A percentile compares a stretch with the other conserved stretches of the same genome.
phyloP scores from a whole-genome alignment of 1,284 basidiomycete species.

The Melampsora americana region DNA sequence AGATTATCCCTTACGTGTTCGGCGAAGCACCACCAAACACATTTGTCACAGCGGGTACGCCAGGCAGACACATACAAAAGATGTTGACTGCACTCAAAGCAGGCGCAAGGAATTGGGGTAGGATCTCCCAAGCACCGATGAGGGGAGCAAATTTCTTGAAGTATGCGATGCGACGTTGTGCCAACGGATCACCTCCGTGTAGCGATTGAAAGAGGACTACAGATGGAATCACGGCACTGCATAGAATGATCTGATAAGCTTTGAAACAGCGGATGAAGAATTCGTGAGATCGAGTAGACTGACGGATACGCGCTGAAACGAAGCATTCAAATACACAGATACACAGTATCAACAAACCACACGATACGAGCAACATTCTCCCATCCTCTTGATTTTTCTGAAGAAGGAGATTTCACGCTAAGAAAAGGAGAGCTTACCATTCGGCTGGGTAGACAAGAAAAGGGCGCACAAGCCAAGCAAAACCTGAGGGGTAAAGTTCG shows the following conservation, averaged over 20 bases:
- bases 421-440: constrained; percentile 24
- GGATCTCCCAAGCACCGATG: constrained; percentile 41
- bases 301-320: background rate
- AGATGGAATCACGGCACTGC: constrained; percentile 41
- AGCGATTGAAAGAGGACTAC: constrained; percentile 44
- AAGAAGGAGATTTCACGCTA: no score
- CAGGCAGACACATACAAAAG: constrained; percentile 41
- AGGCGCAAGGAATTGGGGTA: constrained; percentile 43
- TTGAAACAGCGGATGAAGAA: background rate
- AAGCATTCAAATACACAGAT: background rate
- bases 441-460: constrained; percentile 29
- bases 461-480: constrained; percentile 41
- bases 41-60: constrained; percentile 24
- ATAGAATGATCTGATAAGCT: background rate
- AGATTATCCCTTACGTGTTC: constrained; percentile 40
- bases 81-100: constrained; percentile 42
- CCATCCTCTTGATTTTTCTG: background rate
- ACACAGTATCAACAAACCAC: background rate
- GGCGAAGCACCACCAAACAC: constrained; percentile 43
- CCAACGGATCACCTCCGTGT: constrained; percentile 37
- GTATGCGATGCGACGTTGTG: constrained; percentile 30
- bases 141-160: constrained; percentile 39
- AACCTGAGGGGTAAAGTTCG: background rate
- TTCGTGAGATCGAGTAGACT: background rate
- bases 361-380: background rate